Evolutionary conservation across 73 alveolate genomes (phyloP).

Genomic region (Paraurostyla sp.): DNA sequence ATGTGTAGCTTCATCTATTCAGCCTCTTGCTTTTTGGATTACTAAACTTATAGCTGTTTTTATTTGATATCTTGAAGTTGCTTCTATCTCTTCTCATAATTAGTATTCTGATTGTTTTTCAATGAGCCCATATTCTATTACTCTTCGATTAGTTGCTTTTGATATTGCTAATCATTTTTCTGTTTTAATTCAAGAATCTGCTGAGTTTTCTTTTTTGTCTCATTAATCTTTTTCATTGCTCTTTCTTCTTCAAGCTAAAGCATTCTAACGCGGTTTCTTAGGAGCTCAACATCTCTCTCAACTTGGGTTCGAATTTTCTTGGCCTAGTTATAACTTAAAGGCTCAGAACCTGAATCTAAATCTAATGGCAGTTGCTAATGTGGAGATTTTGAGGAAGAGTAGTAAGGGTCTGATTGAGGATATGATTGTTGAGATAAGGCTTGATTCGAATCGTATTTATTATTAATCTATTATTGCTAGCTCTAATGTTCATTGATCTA

Average conservation of each 20-base stretch:
- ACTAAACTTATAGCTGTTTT: neutral
- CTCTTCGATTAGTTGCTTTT: neutral
- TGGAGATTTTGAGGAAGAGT: neutral
- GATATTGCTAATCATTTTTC: neutral
- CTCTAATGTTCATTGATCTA: neutral
- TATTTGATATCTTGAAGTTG: neutral
- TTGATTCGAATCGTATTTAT: neutral
- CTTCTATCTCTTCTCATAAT: neutral
- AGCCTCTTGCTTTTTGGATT: neutral
- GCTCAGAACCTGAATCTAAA: neutral
- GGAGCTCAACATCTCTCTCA: slow-evolving; percentile 21
- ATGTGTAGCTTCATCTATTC: neutral
- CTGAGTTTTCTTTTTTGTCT: slow-evolving; percentile 26
- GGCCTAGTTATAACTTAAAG: neutral
- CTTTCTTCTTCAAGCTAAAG: slow-evolving; percentile 7
- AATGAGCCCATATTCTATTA: neutral
- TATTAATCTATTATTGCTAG: too few relatives aligned
- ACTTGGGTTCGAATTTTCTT: neutral
- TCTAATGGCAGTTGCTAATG: neutral
- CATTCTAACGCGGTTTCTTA: slow-evolving; percentile 34
- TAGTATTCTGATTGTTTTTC: neutral
- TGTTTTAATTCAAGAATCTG: slow-evolving; percentile 16
- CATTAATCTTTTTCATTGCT: slow-evolving; percentile 11
- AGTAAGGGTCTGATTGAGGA: neutral
- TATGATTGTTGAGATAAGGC: too few relatives aligned